Conservation (phyloP, 148 eudicot genomes). For the Mesembryanthemum crystallinum region DNA sequence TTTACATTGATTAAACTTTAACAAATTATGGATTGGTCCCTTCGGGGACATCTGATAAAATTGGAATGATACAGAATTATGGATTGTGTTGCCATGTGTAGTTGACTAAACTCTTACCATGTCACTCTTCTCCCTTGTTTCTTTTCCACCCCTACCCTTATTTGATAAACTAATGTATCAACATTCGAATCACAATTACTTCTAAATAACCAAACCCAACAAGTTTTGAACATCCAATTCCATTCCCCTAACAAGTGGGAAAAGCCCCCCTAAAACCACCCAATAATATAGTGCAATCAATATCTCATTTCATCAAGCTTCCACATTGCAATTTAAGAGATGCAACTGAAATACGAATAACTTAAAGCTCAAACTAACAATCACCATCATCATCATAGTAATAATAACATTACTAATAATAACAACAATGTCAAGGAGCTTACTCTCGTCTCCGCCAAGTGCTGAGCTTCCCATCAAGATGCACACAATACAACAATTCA, state of each 20-base stretch:
- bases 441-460: conserved; percentile 88
- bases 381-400: neutral
- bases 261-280: no score
- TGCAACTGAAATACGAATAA: neutral
- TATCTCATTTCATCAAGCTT: neutral
- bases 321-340: conserved; percentile 1
- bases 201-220: no score
- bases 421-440: conserved; percentile 24
- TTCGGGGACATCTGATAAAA: no score
- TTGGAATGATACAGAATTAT: no score
- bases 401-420: neutral
- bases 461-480: conserved; percentile 88
- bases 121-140: no score
- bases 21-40: no score
- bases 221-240: neutral
- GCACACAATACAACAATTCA: conserved; percentile 66
- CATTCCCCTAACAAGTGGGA: neutral
- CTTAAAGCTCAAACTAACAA: neutral
- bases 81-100: no score
- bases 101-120: no score
- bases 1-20: no score
- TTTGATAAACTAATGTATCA: no score
- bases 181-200: no score
- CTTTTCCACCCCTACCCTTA: no score
- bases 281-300: neutral